Evolutionary conservation across 1,284 basidiomycete genomes (phyloP).

Genomic region (Meripilus lineatus): DNA sequence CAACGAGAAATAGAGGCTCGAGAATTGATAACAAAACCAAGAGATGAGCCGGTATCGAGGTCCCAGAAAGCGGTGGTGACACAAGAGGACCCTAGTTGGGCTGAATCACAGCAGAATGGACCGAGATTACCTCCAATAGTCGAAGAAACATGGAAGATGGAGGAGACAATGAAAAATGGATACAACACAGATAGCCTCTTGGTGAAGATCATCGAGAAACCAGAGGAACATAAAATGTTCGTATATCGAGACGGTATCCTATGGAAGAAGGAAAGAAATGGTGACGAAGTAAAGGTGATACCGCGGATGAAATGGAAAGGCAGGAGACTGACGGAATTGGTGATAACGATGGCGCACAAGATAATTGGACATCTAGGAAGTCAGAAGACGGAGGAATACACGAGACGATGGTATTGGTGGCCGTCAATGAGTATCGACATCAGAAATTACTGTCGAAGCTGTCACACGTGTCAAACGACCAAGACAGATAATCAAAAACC

Average conservation of each 20-base stretch:
- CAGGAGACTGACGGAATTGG: constrained; percentile 12
- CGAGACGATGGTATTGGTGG: constrained; percentile 34
- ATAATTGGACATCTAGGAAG: constrained; percentile 23
- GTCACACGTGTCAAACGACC: constrained; percentile 19
- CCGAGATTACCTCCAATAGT: too few relatives aligned
- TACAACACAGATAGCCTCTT: constrained; percentile 4
- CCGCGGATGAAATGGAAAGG: constrained; percentile 10
- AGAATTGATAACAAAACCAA: too few relatives aligned
- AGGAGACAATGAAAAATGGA: background rate
- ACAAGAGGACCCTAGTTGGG: constrained; percentile 1
- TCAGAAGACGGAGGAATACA: too few relatives aligned
- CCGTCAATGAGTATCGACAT: constrained; percentile 18
- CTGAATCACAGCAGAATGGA: background rate
- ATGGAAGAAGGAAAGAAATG: constrained; percentile 11
- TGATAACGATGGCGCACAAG: constrained; percentile 22
- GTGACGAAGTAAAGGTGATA: constrained; percentile 18
- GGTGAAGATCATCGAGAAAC: constrained; percentile 4
- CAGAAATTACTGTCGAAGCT: constrained; percentile 19
- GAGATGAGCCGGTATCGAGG: too few relatives aligned
- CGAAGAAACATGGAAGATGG: background rate
- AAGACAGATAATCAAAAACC: too few relatives aligned
- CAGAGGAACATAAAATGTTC: constrained; percentile 1
- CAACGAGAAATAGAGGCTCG: too few relatives aligned
- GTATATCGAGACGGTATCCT: constrained; percentile 5
- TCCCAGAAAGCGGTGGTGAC: background rate